phyloP scores from a whole-genome alignment of 2,329 filamentous ascomycete species.

The Hypocrella siamensis region DNA sequence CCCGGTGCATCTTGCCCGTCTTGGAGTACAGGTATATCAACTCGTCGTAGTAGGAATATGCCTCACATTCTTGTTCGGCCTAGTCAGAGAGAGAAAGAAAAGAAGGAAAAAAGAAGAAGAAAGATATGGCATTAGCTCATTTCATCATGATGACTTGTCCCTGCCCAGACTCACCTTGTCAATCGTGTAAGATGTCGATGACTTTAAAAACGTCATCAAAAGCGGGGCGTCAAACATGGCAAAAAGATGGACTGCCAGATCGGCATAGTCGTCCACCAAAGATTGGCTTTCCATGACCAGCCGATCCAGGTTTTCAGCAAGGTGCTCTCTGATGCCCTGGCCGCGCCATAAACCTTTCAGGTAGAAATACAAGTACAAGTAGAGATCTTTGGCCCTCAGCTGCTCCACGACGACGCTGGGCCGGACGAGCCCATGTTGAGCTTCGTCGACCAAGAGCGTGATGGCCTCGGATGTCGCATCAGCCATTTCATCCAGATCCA shows the following conservation, averaged over 20 bases:
- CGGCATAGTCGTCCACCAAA: constrained; percentile 73
- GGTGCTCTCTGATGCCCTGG: constrained; percentile 42
- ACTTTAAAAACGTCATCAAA: constrained; percentile 75
- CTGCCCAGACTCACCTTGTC: constrained; percentile 43
- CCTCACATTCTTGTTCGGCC: constrained; percentile 66
- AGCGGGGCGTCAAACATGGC: constrained; percentile 66
- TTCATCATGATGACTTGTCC: too few relatives aligned
- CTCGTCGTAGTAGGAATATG: constrained; percentile 68
- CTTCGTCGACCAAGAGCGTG: constrained; percentile 75
- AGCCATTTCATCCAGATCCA: constrained; percentile 56
- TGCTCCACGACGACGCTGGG: constrained; percentile 67
- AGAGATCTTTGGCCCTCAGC: constrained; percentile 48
- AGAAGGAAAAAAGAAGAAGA: too few relatives aligned
- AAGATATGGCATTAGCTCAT: too few relatives aligned
- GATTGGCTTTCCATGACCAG: constrained; percentile 44
- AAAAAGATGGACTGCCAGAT: constrained; percentile 75
- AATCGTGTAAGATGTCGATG: constrained; percentile 77
- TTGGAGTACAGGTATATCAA: constrained; percentile 94
- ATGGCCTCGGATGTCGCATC: constrained; percentile 72
- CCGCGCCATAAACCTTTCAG: constrained; percentile 74
- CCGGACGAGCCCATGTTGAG: constrained; percentile 71
- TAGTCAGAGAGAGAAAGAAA: too few relatives aligned
- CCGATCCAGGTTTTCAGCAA: constrained; percentile 37
- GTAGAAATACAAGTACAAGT: constrained; percentile 83
- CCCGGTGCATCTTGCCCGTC: constrained; percentile 83